A percentile compares a stretch with the other conserved stretches of the same genome.
phyloP scores from a whole-genome alignment of 495 filamentous ascomycete genomes.

The Xylaria castorea region DNA sequence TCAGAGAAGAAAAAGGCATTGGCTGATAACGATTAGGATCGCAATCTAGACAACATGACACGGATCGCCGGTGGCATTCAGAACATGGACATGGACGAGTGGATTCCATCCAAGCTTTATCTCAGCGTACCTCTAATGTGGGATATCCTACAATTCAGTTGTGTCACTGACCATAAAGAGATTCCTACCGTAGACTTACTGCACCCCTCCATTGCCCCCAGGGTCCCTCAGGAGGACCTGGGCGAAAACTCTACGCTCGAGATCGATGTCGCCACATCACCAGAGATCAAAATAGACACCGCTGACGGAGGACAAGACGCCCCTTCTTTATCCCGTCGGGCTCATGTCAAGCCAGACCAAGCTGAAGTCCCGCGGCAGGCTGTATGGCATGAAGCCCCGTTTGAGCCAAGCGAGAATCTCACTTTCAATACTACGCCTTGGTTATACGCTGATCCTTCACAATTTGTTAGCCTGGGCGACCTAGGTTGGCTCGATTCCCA shows the following conservation, averaged over 20 bases:
- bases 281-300: slow-evolving; percentile 53
- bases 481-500: slow-evolving; percentile 47
- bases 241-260: slow-evolving; percentile 46
- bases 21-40: slow-evolving; percentile 38
- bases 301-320: slow-evolving; percentile 52
- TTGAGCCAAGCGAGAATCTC: slow-evolving; percentile 53
- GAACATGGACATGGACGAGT: slow-evolving; percentile 49
- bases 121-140: slow-evolving; percentile 60
- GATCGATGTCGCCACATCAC: slow-evolving; percentile 54
- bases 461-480: slow-evolving; percentile 51
- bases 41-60: slow-evolving; percentile 51
- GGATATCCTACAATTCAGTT: slow-evolving; percentile 54
- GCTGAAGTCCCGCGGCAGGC: slow-evolving; percentile 36
- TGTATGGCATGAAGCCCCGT: slow-evolving; percentile 29
- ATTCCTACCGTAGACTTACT: slow-evolving; percentile 35
- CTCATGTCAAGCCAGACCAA: slow-evolving; percentile 34
- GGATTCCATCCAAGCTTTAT: slow-evolving; percentile 55
- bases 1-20: background rate
- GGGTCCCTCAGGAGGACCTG: slow-evolving; percentile 36
- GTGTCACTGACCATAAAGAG: slow-evolving; percentile 32
- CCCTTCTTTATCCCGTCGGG: slow-evolving; percentile 44
- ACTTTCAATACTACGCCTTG: slow-evolving; percentile 54
- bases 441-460: slow-evolving; percentile 53
- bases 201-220: slow-evolving; percentile 40
- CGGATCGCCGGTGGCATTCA: slow-evolving; percentile 53